These are phyloP conservation scores for Erodium maritimum DNA, from an alignment of 345 rosid species.

Conservation along the genomic window DNA sequence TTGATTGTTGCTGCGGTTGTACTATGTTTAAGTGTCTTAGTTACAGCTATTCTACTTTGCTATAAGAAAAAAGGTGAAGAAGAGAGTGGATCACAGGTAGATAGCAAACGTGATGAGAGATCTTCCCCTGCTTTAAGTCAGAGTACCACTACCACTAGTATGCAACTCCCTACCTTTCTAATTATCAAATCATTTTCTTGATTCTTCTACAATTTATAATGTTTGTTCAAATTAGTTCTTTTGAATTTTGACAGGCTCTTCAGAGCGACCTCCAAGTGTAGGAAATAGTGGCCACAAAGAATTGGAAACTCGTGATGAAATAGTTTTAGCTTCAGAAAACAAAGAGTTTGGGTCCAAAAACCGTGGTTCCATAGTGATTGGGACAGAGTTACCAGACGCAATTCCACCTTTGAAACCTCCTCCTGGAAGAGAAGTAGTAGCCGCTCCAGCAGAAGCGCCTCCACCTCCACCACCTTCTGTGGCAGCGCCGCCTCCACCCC, in stretches of 20 bases:
- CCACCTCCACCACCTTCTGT: conserved; percentile 7
- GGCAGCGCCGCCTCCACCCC: no score
- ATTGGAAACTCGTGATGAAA: conserved; percentile 9
- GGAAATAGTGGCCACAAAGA: conserved; percentile 22
- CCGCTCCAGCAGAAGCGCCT: conserved; percentile 14
- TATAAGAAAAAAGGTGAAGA: conserved; percentile 21
- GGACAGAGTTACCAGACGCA: conserved; percentile 6
- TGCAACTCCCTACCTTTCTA: not conserved
- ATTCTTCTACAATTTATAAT: not conserved
- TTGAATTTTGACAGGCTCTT: conserved; percentile 42
- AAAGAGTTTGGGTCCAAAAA: conserved; percentile 9
- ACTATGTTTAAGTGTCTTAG: conserved; percentile 36
- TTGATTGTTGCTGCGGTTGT: conserved; percentile 46
- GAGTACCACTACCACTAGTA: conserved; percentile 50
- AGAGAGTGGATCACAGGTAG: conserved; percentile 22
- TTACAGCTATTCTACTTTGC: conserved; percentile 43
- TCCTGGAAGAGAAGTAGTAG: conserved; percentile 45
- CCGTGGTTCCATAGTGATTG: conserved; percentile 15
- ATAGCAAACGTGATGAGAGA: conserved; percentile 43
- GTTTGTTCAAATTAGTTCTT: not conserved
- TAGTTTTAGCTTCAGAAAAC: conserved; percentile 16
- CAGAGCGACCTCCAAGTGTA: no score
- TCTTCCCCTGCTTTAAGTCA: conserved; percentile 47
- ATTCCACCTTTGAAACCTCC: conserved; percentile 31
- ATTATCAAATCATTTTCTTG: not conserved